Conservation (phyloP, 441 rosid species). For the Corymbia calophylla region DNA sequence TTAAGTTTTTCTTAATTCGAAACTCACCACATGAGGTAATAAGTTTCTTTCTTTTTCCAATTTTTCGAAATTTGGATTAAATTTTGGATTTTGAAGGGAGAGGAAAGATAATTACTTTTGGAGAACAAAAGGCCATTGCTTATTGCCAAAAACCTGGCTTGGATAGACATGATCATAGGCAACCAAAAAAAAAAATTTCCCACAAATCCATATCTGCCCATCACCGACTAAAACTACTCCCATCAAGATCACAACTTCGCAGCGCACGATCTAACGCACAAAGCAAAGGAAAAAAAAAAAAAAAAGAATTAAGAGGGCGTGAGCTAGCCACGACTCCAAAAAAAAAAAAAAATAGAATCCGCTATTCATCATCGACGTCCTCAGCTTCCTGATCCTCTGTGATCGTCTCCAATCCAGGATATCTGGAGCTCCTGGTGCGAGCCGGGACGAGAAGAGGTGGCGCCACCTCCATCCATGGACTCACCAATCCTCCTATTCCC, state of each 20-base stretch:
- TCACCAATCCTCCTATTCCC: not conserved
- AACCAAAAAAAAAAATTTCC: too few species aligned
- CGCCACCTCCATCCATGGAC: not conserved
- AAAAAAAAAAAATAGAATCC: fast-evolving
- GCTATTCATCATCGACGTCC: not conserved
- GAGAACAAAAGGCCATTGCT: not conserved
- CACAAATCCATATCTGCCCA: not conserved
- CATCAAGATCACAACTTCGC: not conserved
- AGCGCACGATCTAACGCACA: not conserved
- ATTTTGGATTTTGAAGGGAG: not conserved
- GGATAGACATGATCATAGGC: not conserved
- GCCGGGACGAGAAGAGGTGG: not conserved
- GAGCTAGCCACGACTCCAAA: not conserved
- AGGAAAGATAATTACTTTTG: not conserved
- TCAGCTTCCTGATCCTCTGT: not conserved
- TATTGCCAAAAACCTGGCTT: not conserved
- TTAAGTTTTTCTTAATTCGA: not conserved
- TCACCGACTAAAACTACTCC: not conserved
- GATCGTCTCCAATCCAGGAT: conserved; percentile 33
- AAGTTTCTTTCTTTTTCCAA: not conserved
- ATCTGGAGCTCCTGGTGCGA: conserved; percentile 14
- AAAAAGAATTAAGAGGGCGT: not conserved
- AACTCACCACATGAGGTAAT: too few species aligned
- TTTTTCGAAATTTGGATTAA: not conserved
- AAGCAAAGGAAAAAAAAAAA: not conserved